These are phyloP conservation scores for Aspergillus sp. DNA, from an alignment of 2,329 filamentous ascomycete species.

Conservation along the genomic window DNA sequence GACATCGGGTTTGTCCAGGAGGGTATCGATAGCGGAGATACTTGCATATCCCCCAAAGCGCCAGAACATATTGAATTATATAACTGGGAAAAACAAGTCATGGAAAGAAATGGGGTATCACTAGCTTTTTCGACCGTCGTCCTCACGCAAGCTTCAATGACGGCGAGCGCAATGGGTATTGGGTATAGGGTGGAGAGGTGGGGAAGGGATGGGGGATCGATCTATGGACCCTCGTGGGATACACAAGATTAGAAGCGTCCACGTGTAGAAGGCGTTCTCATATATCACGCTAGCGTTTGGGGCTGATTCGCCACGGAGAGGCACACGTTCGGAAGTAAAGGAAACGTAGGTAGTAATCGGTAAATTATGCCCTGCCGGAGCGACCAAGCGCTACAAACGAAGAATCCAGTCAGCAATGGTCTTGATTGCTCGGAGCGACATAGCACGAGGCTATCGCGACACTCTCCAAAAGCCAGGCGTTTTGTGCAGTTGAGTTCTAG, in stretches of 20 bases:
- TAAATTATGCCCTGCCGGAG: constrained; percentile 25
- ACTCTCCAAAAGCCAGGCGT: background rate
- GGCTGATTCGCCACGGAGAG: constrained; percentile 13
- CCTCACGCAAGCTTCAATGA: constrained; percentile 28
- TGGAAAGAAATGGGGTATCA: constrained; percentile 29
- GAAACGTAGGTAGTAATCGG: constrained; percentile 13
- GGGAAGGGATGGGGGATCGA: constrained; percentile 11
- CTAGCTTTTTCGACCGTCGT: constrained; percentile 21
- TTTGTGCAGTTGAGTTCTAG: background rate
- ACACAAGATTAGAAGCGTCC: constrained; percentile 9
- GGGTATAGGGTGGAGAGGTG: constrained; percentile 22
- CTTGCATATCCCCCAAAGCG: constrained; percentile 98
- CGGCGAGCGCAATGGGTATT: constrained; percentile 30
- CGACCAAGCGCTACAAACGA: constrained; percentile 27
- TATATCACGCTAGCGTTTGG: constrained; percentile 11
- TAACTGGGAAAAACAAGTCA: constrained; percentile 35
- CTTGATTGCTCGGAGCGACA: background rate
- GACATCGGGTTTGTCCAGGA: constrained; percentile 93
- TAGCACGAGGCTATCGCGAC: background rate
- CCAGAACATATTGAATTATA: constrained; percentile 87
- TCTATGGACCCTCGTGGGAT: constrained; percentile 18
- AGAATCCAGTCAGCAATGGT: constrained; percentile 19
- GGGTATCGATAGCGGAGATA: constrained; percentile 92
- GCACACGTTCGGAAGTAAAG: constrained; percentile 2
- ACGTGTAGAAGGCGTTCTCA: constrained; percentile 12